Evolutionary conservation across 208 protist genomes (phyloP).

Genomic region (Acanthamoeba quina): DNA sequence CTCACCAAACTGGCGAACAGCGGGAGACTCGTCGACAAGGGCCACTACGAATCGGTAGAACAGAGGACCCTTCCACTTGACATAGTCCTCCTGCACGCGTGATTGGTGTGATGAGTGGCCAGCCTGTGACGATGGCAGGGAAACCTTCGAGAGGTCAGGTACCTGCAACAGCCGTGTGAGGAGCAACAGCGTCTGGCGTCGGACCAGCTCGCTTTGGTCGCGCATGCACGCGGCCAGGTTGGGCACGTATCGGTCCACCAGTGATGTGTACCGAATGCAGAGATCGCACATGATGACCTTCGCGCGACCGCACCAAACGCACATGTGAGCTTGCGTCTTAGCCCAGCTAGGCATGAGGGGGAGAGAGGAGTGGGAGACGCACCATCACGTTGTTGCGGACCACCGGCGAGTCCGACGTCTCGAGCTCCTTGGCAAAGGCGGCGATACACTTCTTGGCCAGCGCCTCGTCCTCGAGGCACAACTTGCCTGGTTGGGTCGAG

Average conservation of each 20-base stretch:
- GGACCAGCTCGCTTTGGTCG: slow-evolving; percentile 82
- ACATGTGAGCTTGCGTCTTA: slow-evolving; percentile 30
- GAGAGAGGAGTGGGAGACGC: background rate
- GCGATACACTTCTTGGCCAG: slow-evolving; percentile 85
- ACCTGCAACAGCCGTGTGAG: slow-evolving; percentile 79
- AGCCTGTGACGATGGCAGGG: too few relatives aligned
- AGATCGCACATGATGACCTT: slow-evolving; percentile 88
- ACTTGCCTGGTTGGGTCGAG: slow-evolving; percentile 60
- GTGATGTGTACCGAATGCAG: slow-evolving; percentile 82
- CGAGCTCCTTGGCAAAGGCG: slow-evolving; percentile 84
- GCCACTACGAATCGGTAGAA: slow-evolving; percentile 83
- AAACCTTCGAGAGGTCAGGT: background rate
- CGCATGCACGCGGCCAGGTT: slow-evolving; percentile 81
- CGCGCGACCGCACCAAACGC: slow-evolving; percentile 29
- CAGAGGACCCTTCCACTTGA: slow-evolving; percentile 86
- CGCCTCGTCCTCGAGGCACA: slow-evolving; percentile 83
- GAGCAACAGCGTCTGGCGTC: slow-evolving; percentile 83
- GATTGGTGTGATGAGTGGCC: too few relatives aligned
- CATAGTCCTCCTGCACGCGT: slow-evolving; percentile 83
- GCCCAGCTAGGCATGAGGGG: background rate
- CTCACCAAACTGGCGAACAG: slow-evolving; percentile 64
- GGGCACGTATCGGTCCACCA: slow-evolving; percentile 84
- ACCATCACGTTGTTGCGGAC: slow-evolving; percentile 82
- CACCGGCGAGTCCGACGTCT: slow-evolving; percentile 76
- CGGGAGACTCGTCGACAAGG: slow-evolving; percentile 78